Conservation (phyloP, 306 rosid species). For the Quercus berberidifolia region DNA sequence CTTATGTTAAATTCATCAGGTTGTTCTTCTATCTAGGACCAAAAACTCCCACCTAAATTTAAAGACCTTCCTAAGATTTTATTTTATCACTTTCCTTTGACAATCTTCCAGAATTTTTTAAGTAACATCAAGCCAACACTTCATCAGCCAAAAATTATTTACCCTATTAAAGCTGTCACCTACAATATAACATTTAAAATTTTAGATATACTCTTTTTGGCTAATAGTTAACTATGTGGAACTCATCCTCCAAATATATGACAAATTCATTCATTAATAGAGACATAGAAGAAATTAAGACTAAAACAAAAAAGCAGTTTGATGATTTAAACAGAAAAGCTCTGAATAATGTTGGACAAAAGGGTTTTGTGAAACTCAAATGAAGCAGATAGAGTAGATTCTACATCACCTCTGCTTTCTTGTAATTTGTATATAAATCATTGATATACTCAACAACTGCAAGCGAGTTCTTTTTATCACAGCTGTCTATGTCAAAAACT, state of each 20-base stretch:
- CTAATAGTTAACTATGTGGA: not conserved
- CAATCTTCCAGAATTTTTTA: not conserved
- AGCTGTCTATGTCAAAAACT: conserved; percentile 39
- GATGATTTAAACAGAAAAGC: not conserved
- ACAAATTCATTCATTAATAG: not conserved
- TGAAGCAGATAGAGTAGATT: not conserved
- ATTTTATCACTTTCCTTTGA: not conserved
- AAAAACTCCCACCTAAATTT: not conserved
- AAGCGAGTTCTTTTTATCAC: conserved; percentile 29
- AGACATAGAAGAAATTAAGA: not conserved
- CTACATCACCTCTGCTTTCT: conserved; percentile 44
- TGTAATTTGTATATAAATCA: conserved; percentile 39
- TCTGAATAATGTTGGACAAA: too few relatives aligned
- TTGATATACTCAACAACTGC: conserved; percentile 52
- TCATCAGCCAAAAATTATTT: not conserved
- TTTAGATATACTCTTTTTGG: not conserved
- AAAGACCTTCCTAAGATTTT: not conserved
- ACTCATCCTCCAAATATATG: not conserved
- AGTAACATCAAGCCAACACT: not conserved
- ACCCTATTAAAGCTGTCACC: not conserved
- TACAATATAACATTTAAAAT: not conserved
- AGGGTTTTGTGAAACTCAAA: too few relatives aligned
- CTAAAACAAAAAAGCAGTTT: not conserved
- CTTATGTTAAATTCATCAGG: not conserved
- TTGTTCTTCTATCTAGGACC: too few relatives aligned